These are phyloP conservation scores for Paxillus ammoniavirescens DNA, from an alignment of 768 basidiomycete genomes.

Conservation along the genomic window DNA sequence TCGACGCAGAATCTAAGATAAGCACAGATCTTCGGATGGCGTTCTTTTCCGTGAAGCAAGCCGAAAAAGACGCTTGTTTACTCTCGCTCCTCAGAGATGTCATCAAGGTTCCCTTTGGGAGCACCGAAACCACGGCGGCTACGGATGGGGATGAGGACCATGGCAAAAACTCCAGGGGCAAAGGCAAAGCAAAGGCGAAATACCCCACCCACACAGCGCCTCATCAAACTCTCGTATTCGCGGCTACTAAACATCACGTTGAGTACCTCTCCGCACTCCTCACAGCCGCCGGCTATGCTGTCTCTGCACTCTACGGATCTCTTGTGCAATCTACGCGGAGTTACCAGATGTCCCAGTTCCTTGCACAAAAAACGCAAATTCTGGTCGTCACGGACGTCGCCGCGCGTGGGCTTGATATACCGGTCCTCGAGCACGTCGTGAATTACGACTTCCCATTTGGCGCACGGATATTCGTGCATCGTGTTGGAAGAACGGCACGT, in stretches of 20 bases:
- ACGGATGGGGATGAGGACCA: slow-evolving; percentile 24
- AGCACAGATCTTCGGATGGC: slow-evolving; percentile 91
- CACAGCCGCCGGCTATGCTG: slow-evolving; percentile 76
- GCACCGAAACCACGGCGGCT: slow-evolving; percentile 22
- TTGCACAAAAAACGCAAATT: slow-evolving; percentile 72
- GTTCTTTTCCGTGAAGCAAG: slow-evolving; percentile 89
- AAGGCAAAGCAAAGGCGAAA: slow-evolving; percentile 51
- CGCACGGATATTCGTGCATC: slow-evolving; percentile 90
- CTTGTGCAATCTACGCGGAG: slow-evolving; percentile 90
- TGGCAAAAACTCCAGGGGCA: slow-evolving; percentile 41
- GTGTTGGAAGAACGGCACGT: slow-evolving; percentile 94
- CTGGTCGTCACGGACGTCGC: slow-evolving; percentile 98
- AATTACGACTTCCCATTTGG: slow-evolving; percentile 99
- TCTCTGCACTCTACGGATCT: slow-evolving; percentile 94
- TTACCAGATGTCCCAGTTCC: slow-evolving; percentile 89
- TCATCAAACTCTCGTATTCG: slow-evolving; percentile 92
- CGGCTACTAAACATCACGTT: slow-evolving; percentile 97
- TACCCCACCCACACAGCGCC: slow-evolving; percentile 55
- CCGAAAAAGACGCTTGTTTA: slow-evolving; percentile 92
- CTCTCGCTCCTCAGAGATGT: slow-evolving; percentile 83
- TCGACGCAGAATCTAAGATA: slow-evolving; percentile 96
- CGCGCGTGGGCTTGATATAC: slow-evolving; percentile 97
- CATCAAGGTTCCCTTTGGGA: slow-evolving; percentile 72
- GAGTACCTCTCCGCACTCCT: slow-evolving; percentile 87
- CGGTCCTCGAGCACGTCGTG: slow-evolving; percentile 92